These are phyloP conservation scores for Penicillium rolfsii DNA, from an alignment of 2,329 filamentous ascomycete species.

Conservation along the genomic window DNA sequence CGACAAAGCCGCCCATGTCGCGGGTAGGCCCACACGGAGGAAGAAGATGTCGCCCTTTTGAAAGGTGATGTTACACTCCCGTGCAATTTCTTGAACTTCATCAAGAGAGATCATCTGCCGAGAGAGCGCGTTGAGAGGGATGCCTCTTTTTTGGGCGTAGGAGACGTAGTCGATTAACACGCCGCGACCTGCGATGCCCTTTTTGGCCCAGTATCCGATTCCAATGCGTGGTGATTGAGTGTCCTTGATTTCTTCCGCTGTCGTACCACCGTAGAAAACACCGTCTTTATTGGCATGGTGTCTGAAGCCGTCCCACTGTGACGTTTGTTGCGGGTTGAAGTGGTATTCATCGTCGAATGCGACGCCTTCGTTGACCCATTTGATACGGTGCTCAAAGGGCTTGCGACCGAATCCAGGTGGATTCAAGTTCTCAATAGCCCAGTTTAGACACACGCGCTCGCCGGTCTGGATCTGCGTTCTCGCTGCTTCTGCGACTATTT, in stretches of 20 bases:
- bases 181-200: constrained; percentile 46
- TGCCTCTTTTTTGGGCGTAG: constrained; percentile 40
- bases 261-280: constrained; percentile 45
- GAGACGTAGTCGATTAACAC: constrained; percentile 46
- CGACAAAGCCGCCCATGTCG: constrained; percentile 40
- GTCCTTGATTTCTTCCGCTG: constrained; percentile 40
- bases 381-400: constrained; percentile 57
- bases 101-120: constrained; percentile 41
- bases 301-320: constrained; percentile 59
- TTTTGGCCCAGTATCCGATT: constrained; percentile 44
- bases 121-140: constrained; percentile 38
- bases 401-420: constrained; percentile 56
- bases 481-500: constrained; percentile 56
- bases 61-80: constrained; percentile 41
- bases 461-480: constrained; percentile 58
- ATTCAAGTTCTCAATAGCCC: constrained; percentile 61
- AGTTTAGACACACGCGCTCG: constrained; percentile 58
- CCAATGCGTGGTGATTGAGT: constrained; percentile 39
- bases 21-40: constrained; percentile 42
- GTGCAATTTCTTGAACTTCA: constrained; percentile 40
- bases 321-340: constrained; percentile 58
- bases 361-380: constrained; percentile 48
- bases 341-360: constrained; percentile 56
- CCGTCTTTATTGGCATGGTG: constrained; percentile 46
- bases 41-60: constrained; percentile 46